Conservation (phyloP, 768 basidiomycete species). For the Suillus lakei region DNA sequence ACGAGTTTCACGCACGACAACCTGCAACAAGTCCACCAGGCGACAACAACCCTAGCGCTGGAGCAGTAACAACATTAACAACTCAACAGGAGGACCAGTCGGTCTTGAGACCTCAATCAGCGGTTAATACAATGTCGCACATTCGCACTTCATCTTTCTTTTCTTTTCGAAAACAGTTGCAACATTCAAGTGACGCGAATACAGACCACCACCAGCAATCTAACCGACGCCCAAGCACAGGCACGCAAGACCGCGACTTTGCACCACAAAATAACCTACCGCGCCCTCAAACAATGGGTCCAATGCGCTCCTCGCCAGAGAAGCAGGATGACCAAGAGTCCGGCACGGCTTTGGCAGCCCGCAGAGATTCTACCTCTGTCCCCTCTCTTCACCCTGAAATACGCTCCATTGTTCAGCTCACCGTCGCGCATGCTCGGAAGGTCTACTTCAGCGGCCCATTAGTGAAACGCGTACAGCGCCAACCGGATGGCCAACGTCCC, state of each 20-base stretch:
- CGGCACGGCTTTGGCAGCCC: conserved; percentile 30
- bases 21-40: conserved; percentile 15
- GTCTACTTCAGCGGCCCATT: conserved; percentile 88
- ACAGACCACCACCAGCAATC: conserved; percentile 14
- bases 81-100: conserved; percentile 43
- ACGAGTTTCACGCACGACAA: conserved; percentile 39
- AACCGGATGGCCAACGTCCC: conserved; percentile 72
- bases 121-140: conserved; percentile 39
- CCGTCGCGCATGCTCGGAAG: conserved; percentile 79
- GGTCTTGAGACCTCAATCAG: conserved; percentile 13
- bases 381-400: conserved; percentile 79
- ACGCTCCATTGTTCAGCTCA: conserved; percentile 75
- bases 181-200: conserved; percentile 32
- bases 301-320: conserved; percentile 23
- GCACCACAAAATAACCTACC: conserved; percentile 36
- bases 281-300: conserved; percentile 33
- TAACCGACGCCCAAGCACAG: conserved; percentile 20
- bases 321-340: conserved; percentile 18
- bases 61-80: conserved; percentile 11
- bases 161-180: conserved; percentile 53
- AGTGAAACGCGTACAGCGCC: conserved; percentile 75
- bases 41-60: conserved; percentile 6
- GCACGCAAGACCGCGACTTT: conserved; percentile 20
- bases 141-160: conserved; percentile 69
- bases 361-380: conserved; percentile 24